Percentiles rank a stretch among this genome's conserved stretches.
These are phyloP conservation scores for Backusella morwellensis DNA, from an alignment of 192 early-diverging fungal genomes.

Conservation along the genomic window DNA sequence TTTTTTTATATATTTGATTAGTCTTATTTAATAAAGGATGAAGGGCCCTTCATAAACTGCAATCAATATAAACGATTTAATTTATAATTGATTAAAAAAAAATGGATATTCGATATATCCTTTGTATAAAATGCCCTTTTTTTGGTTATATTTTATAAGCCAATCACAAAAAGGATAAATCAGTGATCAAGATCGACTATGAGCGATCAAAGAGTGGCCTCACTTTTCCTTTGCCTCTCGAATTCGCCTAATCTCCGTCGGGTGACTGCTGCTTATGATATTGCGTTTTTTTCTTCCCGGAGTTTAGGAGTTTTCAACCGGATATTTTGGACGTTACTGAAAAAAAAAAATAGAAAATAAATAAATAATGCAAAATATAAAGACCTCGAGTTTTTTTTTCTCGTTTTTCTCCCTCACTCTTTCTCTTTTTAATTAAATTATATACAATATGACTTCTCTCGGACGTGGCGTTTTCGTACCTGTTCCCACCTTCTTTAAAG, in stretches of 20 bases:
- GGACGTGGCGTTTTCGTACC: conserved; percentile 35
- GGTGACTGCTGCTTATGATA: background rate
- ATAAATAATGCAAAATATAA: conserved; percentile 3
- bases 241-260: background rate
- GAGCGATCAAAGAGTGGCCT: background rate
- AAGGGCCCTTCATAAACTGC: too few species aligned
- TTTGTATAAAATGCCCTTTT: background rate
- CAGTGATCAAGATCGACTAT: background rate
- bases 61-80: background rate
- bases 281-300: background rate
- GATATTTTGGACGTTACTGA: background rate
- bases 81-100: background rate
- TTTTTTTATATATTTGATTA: too few species aligned
- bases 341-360: background rate
- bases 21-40: too few species aligned
- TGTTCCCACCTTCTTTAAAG: conserved; percentile 36
- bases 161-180: background rate
- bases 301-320: background rate
- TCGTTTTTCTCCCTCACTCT: background rate
- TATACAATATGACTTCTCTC: conserved; percentile 13
- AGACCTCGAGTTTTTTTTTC: background rate
- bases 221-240: background rate
- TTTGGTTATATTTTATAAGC: background rate
- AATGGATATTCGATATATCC: background rate
- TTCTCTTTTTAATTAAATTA: background rate